These are phyloP conservation scores for Hanseniaspora valbyensis DNA, from an alignment of 805 yeast species.

Conservation along the genomic window DNA sequence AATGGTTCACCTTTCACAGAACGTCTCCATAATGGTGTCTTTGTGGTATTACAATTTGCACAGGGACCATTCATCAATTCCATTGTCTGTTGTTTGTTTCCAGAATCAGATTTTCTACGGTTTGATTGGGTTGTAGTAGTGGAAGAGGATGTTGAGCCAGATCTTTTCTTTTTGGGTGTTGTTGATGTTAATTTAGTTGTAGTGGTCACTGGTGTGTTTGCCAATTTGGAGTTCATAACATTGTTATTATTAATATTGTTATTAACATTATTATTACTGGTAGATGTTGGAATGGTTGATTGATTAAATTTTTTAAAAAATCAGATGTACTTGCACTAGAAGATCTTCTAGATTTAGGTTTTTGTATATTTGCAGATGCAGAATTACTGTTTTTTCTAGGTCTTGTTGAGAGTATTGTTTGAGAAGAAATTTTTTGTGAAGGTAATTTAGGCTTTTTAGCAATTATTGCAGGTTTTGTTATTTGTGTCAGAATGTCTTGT, in stretches of 20 bases:
- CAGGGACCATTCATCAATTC: slow-evolving; percentile 33
- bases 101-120: not conserved
- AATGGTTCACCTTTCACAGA: slow-evolving; percentile 82
- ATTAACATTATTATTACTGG: not conserved
- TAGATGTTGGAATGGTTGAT: too few species aligned
- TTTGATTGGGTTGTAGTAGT: not conserved
- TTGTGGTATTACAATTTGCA: slow-evolving; percentile 77
- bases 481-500: not conserved
- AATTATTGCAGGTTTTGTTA: not conserved
- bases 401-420: not conserved
- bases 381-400: not conserved
- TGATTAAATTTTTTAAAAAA: not conserved
- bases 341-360: slow-evolving; percentile 14
- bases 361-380: not conserved
- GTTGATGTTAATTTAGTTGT: not conserved
- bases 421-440: not conserved
- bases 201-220: too few species aligned
- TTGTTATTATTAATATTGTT: not conserved
- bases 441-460: not conserved
- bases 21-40: slow-evolving; percentile 90
- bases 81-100: not conserved
- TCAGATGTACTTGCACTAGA: slow-evolving; percentile 4
- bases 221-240: too few species aligned
- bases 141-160: not conserved
- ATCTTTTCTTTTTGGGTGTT: not conserved